These are phyloP conservation scores for Solanum habrochaites DNA, from an alignment of 257 asterid genomes.

Conservation along the genomic window DNA sequence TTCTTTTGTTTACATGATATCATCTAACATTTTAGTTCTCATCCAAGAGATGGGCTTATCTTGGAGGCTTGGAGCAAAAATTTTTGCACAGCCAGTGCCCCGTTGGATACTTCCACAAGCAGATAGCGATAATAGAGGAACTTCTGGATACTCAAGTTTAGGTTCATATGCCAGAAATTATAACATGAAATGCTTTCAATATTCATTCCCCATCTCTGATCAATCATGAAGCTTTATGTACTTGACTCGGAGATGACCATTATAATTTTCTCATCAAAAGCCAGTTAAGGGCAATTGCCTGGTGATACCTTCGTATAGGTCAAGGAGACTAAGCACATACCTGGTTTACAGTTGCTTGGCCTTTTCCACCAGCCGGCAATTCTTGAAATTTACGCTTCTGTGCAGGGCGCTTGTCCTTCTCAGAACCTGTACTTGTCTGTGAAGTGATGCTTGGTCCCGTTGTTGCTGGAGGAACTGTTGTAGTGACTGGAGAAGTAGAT, in stretches of 20 bases:
- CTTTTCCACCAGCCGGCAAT: constrained; percentile 44
- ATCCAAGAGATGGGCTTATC: neutral
- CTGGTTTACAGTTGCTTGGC: constrained; percentile 40
- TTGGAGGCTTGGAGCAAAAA: neutral
- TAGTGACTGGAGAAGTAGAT: constrained; percentile 52
- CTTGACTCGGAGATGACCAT: neutral
- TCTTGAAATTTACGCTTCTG: constrained; percentile 92
- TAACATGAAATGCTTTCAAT: neutral
- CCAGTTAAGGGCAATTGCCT: neutral
- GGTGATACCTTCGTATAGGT: neutral
- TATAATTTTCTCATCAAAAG: neutral
- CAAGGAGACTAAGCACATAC: constrained; percentile 23
- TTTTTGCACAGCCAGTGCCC: neutral
- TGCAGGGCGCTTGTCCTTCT: constrained; percentile 40
- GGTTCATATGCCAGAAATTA: neutral
- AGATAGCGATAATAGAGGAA: neutral
- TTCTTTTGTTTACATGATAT: neutral
- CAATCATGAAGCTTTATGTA: neutral
- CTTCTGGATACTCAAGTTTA: neutral
- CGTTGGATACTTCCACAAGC: neutral
- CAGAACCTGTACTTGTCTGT: constrained; percentile 13
- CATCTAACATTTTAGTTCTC: neutral
- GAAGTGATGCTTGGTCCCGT: constrained; percentile 28
- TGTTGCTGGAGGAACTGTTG: constrained; percentile 44
- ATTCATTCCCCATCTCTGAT: neutral